A percentile compares a stretch with the other conserved stretches of the same genome.
phyloP scores from a whole-genome alignment of 768 basidiomycete species.

The Leccinum rimulosum region DNA sequence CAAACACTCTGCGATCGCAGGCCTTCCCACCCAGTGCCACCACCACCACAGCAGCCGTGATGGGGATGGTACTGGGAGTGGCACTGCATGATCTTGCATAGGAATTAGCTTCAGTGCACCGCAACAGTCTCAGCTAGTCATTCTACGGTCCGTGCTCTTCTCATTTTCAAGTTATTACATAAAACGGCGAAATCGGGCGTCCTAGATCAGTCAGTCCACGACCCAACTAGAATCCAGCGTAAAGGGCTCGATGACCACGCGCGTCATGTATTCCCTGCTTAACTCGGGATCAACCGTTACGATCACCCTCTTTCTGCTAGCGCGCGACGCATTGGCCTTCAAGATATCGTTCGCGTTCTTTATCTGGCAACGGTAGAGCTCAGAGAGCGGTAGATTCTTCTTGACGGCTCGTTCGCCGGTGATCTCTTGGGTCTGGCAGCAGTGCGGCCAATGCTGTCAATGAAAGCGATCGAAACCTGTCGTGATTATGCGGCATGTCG shows the following conservation, averaged over 20 bases:
- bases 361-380: neutral
- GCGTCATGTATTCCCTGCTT: neutral
- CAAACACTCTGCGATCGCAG: neutral
- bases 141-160: neutral
- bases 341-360: neutral
- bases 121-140: no score
- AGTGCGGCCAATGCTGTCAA: constrained; percentile 3
- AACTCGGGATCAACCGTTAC: neutral
- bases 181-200: neutral
- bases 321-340: constrained; percentile 5
- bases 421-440: neutral
- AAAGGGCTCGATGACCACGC: neutral
- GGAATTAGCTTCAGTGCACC: neutral
- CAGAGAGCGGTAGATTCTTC: neutral
- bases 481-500: no score
- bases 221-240: neutral
- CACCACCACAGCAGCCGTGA: neutral
- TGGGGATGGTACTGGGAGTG: neutral
- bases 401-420: neutral
- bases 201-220: neutral
- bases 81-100: neutral
- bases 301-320: constrained; percentile 3
- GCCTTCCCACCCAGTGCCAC: neutral
- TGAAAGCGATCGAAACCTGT: neutral
- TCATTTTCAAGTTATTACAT: no score